Conservation (phyloP, 1,139 yeast genomes). For the Hansenula lynferdii region DNA sequence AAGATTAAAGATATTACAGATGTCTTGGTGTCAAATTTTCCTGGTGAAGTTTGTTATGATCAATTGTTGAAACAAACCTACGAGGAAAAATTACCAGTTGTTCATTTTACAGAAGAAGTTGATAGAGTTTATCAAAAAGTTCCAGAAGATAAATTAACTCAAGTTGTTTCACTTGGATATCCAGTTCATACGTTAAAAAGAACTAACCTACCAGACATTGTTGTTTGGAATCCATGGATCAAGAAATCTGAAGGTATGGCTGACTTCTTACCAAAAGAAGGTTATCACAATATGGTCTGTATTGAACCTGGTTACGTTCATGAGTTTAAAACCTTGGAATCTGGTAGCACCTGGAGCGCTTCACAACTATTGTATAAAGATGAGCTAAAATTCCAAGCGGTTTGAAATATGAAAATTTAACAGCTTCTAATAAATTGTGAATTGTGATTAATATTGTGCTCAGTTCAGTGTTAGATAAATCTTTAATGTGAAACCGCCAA, state of each 20-base stretch:
- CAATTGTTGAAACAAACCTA: slow-evolving; percentile 63
- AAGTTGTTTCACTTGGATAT: slow-evolving; percentile 62
- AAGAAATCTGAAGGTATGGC: slow-evolving; percentile 74
- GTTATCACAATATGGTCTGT: slow-evolving; percentile 85
- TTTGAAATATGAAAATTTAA: slow-evolving; percentile 19
- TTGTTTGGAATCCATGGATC: slow-evolving; percentile 98
- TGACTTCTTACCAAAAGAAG: slow-evolving; percentile 83
- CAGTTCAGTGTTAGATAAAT: too few relatives aligned
- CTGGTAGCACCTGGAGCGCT: slow-evolving; percentile 71
- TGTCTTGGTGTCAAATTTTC: slow-evolving; percentile 69
- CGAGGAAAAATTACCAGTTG: slow-evolving; percentile 66
- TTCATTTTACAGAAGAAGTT: slow-evolving; percentile 71
- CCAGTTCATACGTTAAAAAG: slow-evolving; percentile 65
- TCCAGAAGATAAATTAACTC: slow-evolving; percentile 49
- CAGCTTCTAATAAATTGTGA: too few relatives aligned
- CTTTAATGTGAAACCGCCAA: too few relatives aligned
- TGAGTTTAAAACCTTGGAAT: slow-evolving; percentile 52
- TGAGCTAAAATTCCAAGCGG: slow-evolving; percentile 31
- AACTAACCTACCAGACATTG: slow-evolving; percentile 73
- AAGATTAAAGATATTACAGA: slow-evolving; percentile 72
- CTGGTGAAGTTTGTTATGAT: slow-evolving; percentile 68
- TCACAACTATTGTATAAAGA: slow-evolving; percentile 48
- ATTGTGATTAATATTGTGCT: too few relatives aligned
- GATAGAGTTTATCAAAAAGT: slow-evolving; percentile 78
- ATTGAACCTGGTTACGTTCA: slow-evolving; percentile 90